phyloP scores from a whole-genome alignment of 148 eudicot species.

The Selenicereus undatus region DNA sequence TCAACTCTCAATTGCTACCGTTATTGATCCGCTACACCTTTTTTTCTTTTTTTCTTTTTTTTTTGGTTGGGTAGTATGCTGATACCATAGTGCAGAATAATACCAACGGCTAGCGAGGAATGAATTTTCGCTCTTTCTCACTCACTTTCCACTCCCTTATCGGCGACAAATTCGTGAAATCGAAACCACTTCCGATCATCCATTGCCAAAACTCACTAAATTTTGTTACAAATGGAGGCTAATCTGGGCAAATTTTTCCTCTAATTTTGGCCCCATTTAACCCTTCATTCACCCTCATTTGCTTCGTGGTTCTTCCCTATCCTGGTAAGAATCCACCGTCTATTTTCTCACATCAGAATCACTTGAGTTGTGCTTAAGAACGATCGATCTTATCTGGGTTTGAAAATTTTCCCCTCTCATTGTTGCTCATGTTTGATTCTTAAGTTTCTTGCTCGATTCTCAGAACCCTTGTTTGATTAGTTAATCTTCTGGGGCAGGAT shows the following conservation, averaged over 20 bases:
- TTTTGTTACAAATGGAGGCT: slow-evolving; percentile 4
- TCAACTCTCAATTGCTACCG: not conserved
- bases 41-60: not conserved
- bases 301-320: slow-evolving; percentile 54
- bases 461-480: slow-evolving; percentile 4
- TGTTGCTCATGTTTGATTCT: not conserved
- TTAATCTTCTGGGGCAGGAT: slow-evolving; percentile 18
- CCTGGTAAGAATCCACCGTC: slow-evolving; percentile 46
- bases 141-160: slow-evolving; percentile 13
- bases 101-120: slow-evolving; percentile 48
- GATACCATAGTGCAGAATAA: slow-evolving; percentile 3
- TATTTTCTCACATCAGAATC: slow-evolving; percentile 1
- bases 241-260: slow-evolving; percentile 31
- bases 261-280: slow-evolving; percentile 28
- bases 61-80: not conserved
- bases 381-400: not conserved
- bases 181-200: slow-evolving; percentile 1
- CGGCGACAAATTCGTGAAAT: slow-evolving; percentile 29
- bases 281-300: slow-evolving; percentile 28
- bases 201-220: not conserved
- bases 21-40: not conserved
- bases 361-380: not conserved
- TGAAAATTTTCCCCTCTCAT: slow-evolving; percentile 10
- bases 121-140: slow-evolving; percentile 12
- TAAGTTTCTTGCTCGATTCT: not conserved